These are phyloP conservation scores for Mycena maculata DNA, from an alignment of 768 basidiomycete genomes.

Conservation along the genomic window DNA sequence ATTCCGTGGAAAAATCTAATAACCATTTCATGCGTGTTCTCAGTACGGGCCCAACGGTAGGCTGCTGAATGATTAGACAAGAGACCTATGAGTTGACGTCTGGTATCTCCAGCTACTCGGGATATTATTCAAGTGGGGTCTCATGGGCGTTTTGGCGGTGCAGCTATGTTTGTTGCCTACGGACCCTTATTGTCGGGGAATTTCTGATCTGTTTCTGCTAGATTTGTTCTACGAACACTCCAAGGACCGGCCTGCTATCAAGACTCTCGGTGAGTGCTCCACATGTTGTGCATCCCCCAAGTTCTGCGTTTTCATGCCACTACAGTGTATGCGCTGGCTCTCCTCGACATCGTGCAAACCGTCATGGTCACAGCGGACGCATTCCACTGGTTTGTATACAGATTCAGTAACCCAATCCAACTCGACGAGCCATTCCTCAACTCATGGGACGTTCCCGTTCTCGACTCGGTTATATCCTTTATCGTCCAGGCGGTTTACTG, in stretches of 20 bases:
- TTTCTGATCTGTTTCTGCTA: slow-evolving; percentile 7
- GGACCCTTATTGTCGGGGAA: neutral
- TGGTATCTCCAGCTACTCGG: slow-evolving; percentile 5
- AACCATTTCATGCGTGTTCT: slow-evolving; percentile 6
- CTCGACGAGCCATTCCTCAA: slow-evolving; percentile 33
- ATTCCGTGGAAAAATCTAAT: slow-evolving; percentile 11
- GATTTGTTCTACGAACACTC: slow-evolving; percentile 24
- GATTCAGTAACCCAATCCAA: slow-evolving; percentile 29
- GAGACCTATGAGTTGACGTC: neutral
- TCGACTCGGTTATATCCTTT: slow-evolving; percentile 35
- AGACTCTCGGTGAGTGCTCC: slow-evolving; percentile 20
- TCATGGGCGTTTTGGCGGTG: slow-evolving; percentile 25
- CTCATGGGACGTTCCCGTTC: slow-evolving; percentile 36
- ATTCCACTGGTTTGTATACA: slow-evolving; percentile 41
- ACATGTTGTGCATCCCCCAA: neutral
- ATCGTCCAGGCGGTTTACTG: slow-evolving; percentile 37
- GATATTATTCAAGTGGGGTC: slow-evolving; percentile 26
- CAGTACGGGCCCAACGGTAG: slow-evolving; percentile 26
- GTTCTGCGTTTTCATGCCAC: slow-evolving; percentile 4
- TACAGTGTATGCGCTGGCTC: slow-evolving; percentile 36
- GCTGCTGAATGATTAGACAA: slow-evolving; percentile 3
- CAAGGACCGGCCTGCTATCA: slow-evolving; percentile 20
- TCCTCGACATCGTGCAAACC: slow-evolving; percentile 38
- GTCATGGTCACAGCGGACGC: slow-evolving; percentile 37
- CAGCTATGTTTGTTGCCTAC: slow-evolving; percentile 21